Conservation (phyloP, 768 basidiomycete species). For the Mycena epipterygia region DNA sequence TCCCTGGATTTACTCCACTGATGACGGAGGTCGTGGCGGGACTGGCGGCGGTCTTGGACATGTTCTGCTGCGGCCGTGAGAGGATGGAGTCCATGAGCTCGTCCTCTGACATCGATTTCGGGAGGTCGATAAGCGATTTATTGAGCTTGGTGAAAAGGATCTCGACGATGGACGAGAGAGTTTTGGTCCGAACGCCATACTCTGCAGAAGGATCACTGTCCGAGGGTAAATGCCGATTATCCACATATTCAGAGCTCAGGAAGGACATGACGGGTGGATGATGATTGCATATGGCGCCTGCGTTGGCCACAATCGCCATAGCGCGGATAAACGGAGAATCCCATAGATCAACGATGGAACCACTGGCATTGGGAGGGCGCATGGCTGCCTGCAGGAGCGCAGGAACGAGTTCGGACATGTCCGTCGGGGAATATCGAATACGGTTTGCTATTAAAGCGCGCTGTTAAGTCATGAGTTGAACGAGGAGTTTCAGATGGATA, state of each 20-base stretch:
- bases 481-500: not conserved
- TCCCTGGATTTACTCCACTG: conserved; percentile 4
- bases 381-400: conserved; percentile 23
- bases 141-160: conserved; percentile 20
- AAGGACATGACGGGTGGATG: conserved; percentile 14
- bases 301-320: conserved; percentile 28
- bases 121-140: not conserved
- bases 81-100: conserved; percentile 3
- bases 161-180: conserved; percentile 25
- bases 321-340: conserved; percentile 22
- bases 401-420: conserved; percentile 25
- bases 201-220: conserved; percentile 22
- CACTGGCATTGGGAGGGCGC: not conserved
- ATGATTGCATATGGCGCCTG: conserved; percentile 5
- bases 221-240: conserved; percentile 25
- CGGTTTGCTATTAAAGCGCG: conserved; percentile 13
- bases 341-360: conserved; percentile 2
- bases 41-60: not conserved
- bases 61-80: not conserved
- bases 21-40: not conserved
- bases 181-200: conserved; percentile 23
- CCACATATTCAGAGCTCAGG: conserved; percentile 30
- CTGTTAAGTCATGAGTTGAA: not conserved
- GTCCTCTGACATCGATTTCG: not conserved
- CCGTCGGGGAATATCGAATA: conserved; percentile 19